Conservation (phyloP, 139 green algal species). For the Chlorella sp. region DNA sequence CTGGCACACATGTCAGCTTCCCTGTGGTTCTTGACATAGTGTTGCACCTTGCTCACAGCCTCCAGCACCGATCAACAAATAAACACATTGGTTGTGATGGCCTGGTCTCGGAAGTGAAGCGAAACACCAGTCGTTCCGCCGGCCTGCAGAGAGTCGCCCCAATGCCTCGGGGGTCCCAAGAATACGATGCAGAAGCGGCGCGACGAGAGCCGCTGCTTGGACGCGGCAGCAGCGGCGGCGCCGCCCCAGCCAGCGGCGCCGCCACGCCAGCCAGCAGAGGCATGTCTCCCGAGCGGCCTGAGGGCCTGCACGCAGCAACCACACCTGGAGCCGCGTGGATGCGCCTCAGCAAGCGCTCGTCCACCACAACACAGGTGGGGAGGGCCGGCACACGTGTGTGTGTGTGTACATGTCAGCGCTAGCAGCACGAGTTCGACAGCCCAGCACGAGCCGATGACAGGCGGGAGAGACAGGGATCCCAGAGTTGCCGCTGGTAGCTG, state of each 20-base stretch:
- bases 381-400: not conserved
- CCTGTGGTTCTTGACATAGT: too few species aligned
- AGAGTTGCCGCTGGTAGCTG: too few species aligned
- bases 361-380: not conserved
- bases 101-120: not conserved
- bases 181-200: slow-evolving; percentile 18
- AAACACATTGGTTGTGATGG: not conserved
- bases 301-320: not conserved
- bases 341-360: slow-evolving; percentile 14
- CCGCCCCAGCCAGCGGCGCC: not conserved
- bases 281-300: not conserved
- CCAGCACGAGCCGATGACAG: too few species aligned
- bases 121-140: not conserved
- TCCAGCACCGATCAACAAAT: too few species aligned
- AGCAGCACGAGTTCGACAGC: too few species aligned
- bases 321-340: not conserved
- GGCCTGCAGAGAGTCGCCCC: not conserved
- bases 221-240: not conserved
- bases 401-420: too few species aligned
- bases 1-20: too few species aligned
- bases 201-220: slow-evolving; percentile 15
- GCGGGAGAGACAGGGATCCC: too few species aligned
- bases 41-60: too few species aligned
- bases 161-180: not conserved
- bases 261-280: not conserved